Percentiles rank a stretch among this genome's conserved stretches.
These are phyloP conservation scores for Ogataea parapolymorpha DNA, from an alignment of 805 yeast genomes.

Conservation along the genomic window DNA sequence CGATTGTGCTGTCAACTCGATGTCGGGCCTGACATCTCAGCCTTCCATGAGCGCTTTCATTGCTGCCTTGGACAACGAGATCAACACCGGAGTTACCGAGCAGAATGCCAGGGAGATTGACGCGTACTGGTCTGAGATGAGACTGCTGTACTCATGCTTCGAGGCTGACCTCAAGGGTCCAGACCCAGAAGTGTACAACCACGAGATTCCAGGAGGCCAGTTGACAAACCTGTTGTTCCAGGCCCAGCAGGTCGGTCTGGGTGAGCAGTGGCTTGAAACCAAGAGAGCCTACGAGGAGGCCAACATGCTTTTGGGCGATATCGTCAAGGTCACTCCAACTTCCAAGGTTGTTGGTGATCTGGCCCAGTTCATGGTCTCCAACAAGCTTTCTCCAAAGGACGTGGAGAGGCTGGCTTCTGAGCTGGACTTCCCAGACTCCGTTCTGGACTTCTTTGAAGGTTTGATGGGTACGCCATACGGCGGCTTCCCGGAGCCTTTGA, in stretches of 20 bases:
- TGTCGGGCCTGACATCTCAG: constrained; percentile 98
- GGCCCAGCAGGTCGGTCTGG: constrained; percentile 98
- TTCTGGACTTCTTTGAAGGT: constrained; percentile 97
- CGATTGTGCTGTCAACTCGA: constrained; percentile 94
- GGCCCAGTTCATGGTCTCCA: constrained; percentile 99
- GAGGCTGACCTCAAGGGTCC: constrained; percentile 99
- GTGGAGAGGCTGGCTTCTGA: constrained; percentile 83
- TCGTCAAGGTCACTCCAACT: constrained; percentile 98
- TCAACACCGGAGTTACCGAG: constrained; percentile 69
- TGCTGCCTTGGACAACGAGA: constrained; percentile 86
- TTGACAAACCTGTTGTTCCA: constrained; percentile 96
- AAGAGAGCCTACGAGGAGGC: constrained; percentile 93
- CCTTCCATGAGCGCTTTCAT: constrained; percentile 91
- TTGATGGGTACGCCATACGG: constrained; percentile 99
- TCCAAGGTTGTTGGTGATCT: constrained; percentile 99
- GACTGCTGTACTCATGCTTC: constrained; percentile 92
- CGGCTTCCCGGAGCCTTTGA: constrained; percentile 99
- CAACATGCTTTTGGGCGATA: constrained; percentile 86
- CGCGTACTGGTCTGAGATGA: constrained; percentile 98
- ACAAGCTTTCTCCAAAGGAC: constrained; percentile 82
- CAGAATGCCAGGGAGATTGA: constrained; percentile 77
- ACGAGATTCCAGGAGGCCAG: constrained; percentile 99
- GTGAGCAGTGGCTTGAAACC: constrained; percentile 94
- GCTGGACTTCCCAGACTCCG: constrained; percentile 98
- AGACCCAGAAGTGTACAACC: constrained; percentile 97